A percentile compares a stretch with the other conserved stretches of the same genome.
Evolutionary conservation across 495 filamentous ascomycete genomes (phyloP).

Genomic region (Xylaria palmicola): DNA sequence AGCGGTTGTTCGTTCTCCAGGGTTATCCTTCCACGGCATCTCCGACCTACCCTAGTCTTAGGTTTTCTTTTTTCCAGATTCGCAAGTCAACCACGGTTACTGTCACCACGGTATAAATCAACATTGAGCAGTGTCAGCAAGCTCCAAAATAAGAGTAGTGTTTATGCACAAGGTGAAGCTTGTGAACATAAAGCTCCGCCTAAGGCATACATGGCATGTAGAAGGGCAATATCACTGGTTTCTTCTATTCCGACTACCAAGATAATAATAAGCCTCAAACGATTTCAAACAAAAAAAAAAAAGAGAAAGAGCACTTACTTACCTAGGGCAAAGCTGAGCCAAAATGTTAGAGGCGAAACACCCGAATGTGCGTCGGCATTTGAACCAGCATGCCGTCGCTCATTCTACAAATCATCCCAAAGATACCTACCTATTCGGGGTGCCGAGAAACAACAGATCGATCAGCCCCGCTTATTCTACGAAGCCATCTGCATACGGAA

Average conservation of each 20-base stretch:
- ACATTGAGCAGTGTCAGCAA: neutral
- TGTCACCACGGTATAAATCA: neutral
- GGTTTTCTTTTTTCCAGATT: neutral
- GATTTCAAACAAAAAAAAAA: neutral
- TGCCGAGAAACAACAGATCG: conserved; percentile 9
- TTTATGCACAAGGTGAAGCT: too few relatives aligned
- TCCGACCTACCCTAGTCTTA: neutral
- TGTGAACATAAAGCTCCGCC: too few relatives aligned
- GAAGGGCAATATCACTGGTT: too few relatives aligned
- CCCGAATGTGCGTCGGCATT: too few relatives aligned
- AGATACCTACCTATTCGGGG: conserved; percentile 8
- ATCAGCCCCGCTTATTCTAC: conserved; percentile 12
- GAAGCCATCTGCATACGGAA: conserved; percentile 11
- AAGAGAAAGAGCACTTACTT: neutral
- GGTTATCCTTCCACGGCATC: neutral
- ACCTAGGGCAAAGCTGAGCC: too few relatives aligned
- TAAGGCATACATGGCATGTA: too few relatives aligned
- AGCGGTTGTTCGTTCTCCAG: too few relatives aligned
- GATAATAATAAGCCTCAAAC: neutral
- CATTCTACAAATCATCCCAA: neutral
- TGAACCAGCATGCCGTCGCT: neutral
- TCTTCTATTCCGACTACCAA: too few relatives aligned
- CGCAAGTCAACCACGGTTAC: neutral
- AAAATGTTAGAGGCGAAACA: too few relatives aligned
- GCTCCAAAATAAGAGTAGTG: neutral